Evolutionary conservation across 345 rosid genomes (phyloP).

Genomic region (Rhodamnia argentea): DNA sequence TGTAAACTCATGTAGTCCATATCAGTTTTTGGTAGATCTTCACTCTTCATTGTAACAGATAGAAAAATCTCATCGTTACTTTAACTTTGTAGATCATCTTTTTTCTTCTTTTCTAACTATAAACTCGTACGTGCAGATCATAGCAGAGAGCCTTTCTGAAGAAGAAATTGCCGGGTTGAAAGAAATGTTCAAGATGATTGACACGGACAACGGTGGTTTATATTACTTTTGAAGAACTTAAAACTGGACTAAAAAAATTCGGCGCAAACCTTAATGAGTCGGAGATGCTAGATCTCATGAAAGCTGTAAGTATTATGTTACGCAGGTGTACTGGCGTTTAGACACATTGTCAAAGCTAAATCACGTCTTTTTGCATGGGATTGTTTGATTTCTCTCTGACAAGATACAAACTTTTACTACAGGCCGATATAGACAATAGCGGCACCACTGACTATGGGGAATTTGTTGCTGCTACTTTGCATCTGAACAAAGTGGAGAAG

Average conservation of each 20-base stretch:
- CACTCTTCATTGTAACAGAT: not conserved
- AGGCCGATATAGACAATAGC: conserved; percentile 65
- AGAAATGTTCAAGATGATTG: conserved; percentile 62
- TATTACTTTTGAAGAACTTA: conserved; percentile 73
- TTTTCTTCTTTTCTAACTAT: not conserved
- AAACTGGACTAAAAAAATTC: conserved; percentile 49
- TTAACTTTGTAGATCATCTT: not conserved
- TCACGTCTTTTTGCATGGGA: not conserved
- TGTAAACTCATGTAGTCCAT: not conserved
- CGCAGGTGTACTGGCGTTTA: not conserved
- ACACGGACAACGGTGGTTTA: conserved; percentile 62
- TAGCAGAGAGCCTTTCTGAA: conserved; percentile 63
- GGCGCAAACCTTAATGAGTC: conserved; percentile 57
- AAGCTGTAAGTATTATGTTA: conserved; percentile 36
- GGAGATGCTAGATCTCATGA: conserved; percentile 58
- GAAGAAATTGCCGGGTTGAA: conserved; percentile 73
- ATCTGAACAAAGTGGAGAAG: conserved; percentile 45
- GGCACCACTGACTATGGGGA: conserved; percentile 73
- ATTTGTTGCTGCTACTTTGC: conserved; percentile 60
- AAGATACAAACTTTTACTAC: not conserved
- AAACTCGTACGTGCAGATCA: conserved; percentile 26
- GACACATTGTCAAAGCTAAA: not conserved
- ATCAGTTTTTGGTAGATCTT: not conserved
- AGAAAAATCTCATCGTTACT: not conserved
- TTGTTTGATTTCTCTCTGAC: not conserved